phyloP scores from a whole-genome alignment of 2,329 filamentous ascomycete genomes.

The Juglanconis oblonga region DNA sequence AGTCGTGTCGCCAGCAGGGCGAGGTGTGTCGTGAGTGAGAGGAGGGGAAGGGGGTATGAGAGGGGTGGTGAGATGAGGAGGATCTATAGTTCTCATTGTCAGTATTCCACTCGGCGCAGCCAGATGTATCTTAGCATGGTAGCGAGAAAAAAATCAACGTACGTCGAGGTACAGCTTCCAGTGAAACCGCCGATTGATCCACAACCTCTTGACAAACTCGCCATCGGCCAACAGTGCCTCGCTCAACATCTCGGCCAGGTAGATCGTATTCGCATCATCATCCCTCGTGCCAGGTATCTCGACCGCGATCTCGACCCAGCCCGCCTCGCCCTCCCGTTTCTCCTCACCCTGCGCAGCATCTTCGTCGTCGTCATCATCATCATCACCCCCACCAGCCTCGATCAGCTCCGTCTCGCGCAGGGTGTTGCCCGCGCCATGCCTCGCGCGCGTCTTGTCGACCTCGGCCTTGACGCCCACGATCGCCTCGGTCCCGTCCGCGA shows the following conservation, averaged over 20 bases:
- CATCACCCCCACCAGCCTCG: slow-evolving; percentile 28
- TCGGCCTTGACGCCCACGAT: slow-evolving; percentile 95
- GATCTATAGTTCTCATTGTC: slow-evolving; percentile 55
- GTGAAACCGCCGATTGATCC: slow-evolving; percentile 89
- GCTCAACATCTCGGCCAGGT: slow-evolving; percentile 80
- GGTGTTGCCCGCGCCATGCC: slow-evolving; percentile 27
- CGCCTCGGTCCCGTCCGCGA: slow-evolving; percentile 92
- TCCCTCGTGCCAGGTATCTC: slow-evolving; percentile 90
- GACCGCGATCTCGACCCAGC: slow-evolving; percentile 88
- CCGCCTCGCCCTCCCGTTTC: slow-evolving; percentile 45
- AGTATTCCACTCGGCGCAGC: neutral
- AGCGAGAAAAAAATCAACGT: slow-evolving; percentile 34
- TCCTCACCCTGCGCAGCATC: slow-evolving; percentile 24
- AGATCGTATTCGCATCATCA: slow-evolving; percentile 86
- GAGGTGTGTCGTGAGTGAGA: slow-evolving; percentile 90
- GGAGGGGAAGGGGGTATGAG: slow-evolving; percentile 87
- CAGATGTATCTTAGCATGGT: neutral
- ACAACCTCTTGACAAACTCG: slow-evolving; percentile 66
- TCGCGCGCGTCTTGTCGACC: slow-evolving; percentile 66
- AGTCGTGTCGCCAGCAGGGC: slow-evolving; percentile 85
- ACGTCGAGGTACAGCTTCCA: slow-evolving; percentile 97
- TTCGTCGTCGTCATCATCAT: slow-evolving; percentile 33
- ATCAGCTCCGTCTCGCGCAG: slow-evolving; percentile 21
- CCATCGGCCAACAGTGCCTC: slow-evolving; percentile 80
- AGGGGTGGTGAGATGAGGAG: slow-evolving; percentile 89